These are phyloP conservation scores for Zopfochytrium polystomum DNA, from an alignment of 371 early-diverging fungal species.

Conservation along the genomic window DNA sequence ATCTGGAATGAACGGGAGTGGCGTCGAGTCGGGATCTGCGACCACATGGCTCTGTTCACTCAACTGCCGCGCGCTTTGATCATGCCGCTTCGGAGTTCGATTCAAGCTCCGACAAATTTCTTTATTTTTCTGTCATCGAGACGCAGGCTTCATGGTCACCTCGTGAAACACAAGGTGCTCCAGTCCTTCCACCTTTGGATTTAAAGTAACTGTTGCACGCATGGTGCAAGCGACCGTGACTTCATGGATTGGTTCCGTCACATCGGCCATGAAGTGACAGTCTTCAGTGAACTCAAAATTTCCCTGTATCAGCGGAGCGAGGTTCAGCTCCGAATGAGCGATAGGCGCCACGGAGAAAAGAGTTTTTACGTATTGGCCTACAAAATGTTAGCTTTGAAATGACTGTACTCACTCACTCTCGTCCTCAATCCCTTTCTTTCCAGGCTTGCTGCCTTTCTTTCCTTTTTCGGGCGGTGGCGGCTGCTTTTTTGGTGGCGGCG, in stretches of 20 bases:
- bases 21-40: too few relatives aligned
- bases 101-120: too few relatives aligned
- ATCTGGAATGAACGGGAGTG: too few relatives aligned
- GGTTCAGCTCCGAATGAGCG: background rate
- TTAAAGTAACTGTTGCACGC: conserved; percentile 2
- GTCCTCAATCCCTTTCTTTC: conserved; percentile 13
- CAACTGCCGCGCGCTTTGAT: too few relatives aligned
- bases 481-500: conserved; percentile 1
- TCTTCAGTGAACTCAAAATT: conserved; percentile 7
- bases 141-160: too few relatives aligned
- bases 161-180: too few relatives aligned
- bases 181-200: conserved; percentile 6
- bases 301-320: conserved; percentile 14
- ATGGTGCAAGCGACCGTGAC: background rate
- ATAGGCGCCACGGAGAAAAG: conserved; percentile 4
- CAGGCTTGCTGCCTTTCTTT: conserved; percentile 9
- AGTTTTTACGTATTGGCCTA: conserved; percentile 13
- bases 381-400: background rate
- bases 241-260: background rate
- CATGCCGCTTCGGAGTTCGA: too few relatives aligned
- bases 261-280: conserved; percentile 2
- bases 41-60: too few relatives aligned
- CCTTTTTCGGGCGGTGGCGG: conserved; percentile 5
- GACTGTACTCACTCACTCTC: conserved; percentile 10
- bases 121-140: too few relatives aligned